Base-by-base conservation (phyloP, 352 stramenopile species). In the Phytopythium litorale region DNA sequence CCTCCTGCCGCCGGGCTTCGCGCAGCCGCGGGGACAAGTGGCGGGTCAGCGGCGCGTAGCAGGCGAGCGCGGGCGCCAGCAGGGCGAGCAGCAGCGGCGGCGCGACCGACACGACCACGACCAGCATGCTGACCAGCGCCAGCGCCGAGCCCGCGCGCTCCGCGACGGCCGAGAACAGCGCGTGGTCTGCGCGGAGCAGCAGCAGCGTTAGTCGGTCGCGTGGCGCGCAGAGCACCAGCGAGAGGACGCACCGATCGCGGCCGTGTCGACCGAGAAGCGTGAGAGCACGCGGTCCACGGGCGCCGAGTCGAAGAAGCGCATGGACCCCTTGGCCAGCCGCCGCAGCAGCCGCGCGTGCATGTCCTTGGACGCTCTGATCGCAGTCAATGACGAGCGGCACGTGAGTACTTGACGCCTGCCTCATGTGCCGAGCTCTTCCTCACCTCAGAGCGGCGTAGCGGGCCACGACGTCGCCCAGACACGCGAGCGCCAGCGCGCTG, bases 251-350 rank as follows among this genome's bases (percentile, higher is more conserved):
- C 77, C 81, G 42, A 91, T 87, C 15, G 71, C 76, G 56, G 79
- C 79, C 62, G 89, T 78, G 56, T 91, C 81, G 59, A 79, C 81
- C 6, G 75, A 87, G 60, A 96, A 92, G 1, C 90, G 78, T 46
- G 89, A 91, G 23, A 95, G 65, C 37, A 97, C 79, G 5, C 82
- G 76, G 4, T 85, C 91, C 7, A 95, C 69, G 0, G 89, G 88
- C 6, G 81, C 95, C 9, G 76, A 84, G 43, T 91, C 78, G 58
- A 97, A 97, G 68, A 96, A 98, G 32, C 78, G 71, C 85, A 96
- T 91, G 18, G 86, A 91, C 6, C 82, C 87, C 32, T 76, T 75
- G 21, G 93, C 75, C 4, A 97, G 60, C 38, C 72, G 67, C 21
- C 77, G 68, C 42, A 96, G 65, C 33, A 97, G 62, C 9, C 55